A percentile compares a stretch with the other conserved stretches of the same genome.
Conservation (phyloP, 2,329 filamentous ascomycete species). For the Huntiella moniliformis region DNA sequence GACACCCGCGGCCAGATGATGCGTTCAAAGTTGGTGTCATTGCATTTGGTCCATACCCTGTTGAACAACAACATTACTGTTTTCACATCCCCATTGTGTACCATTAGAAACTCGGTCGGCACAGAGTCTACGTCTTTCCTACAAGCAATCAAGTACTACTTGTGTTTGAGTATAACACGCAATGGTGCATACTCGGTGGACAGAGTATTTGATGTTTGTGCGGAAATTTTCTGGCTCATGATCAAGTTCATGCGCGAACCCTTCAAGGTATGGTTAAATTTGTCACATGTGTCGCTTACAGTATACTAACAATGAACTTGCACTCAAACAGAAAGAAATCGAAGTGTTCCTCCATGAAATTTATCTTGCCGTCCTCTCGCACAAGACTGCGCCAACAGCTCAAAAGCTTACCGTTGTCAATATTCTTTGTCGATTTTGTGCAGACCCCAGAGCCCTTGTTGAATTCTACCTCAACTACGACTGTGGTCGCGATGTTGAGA, state of each 20-base stretch:
- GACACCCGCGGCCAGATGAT: slow-evolving; percentile 89
- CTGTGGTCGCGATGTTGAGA: slow-evolving; percentile 86
- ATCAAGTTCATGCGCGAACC: slow-evolving; percentile 80
- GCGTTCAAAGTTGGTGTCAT: slow-evolving; percentile 87
- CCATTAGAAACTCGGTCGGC: slow-evolving; percentile 77
- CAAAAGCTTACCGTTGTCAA: slow-evolving; percentile 88
- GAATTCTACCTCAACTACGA: slow-evolving; percentile 98
- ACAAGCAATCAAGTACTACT: slow-evolving; percentile 89
- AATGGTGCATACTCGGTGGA: slow-evolving; percentile 90
- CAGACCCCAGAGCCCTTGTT: slow-evolving; percentile 73
- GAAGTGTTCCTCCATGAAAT: slow-evolving; percentile 97
- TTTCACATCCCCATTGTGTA: slow-evolving; percentile 80
- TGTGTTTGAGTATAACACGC: slow-evolving; percentile 83
- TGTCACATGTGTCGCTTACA: no score
- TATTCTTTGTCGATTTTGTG: slow-evolving; percentile 65
- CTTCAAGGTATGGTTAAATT: slow-evolving; percentile 49
- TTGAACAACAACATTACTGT: slow-evolving; percentile 85
- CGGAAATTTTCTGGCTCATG: slow-evolving; percentile 97
- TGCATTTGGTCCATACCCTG: slow-evolving; percentile 88
- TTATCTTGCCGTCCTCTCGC: slow-evolving; percentile 78
- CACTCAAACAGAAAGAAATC: slow-evolving; percentile 56
- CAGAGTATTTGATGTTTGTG: slow-evolving; percentile 83
- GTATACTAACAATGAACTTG: not conserved
- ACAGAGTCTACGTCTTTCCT: slow-evolving; percentile 80
- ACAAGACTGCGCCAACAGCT: slow-evolving; percentile 65